Evolutionary conservation across 2,329 filamentous ascomycete species (phyloP), one percentile per base, ranked within the genome.

Genomic region (Fusarium continuum): DNA sequence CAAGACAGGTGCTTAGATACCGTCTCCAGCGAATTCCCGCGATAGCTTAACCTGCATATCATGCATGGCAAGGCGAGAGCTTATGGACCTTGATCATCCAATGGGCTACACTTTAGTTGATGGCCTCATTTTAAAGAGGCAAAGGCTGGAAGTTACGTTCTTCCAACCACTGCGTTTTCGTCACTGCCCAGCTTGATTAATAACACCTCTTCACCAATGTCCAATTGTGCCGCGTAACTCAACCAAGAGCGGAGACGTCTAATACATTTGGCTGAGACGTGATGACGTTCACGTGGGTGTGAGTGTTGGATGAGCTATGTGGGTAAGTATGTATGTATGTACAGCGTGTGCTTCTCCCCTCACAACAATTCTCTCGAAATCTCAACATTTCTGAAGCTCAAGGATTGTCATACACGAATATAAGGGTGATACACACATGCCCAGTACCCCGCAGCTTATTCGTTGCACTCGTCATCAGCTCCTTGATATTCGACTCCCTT

Each of bases 211-310:
- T 54, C 17, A 25, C 23, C 34, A 61, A 64, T 61, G n/a, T 34
- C 45, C 17, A 57, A 29, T 35, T 47, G n/a, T 53, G 49, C 55
- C 61, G 61, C 65, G 48, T 31, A 64, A 47, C 62, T 65, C 46
- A 38, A 29, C 61, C 61, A 45, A 36, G 55, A 53, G 61, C 61
- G 61, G 56, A 60, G 56, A 60, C 52, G 16, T 4, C 52, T 38
- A 28, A 39, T 59, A 34, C 46, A 36, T 60, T 28, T 36, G 10
- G 10, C 39, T 60, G 46, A 60, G 56, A 47, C 36, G 28, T 39
- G 36, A 48, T 64, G 60, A 55, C 59, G 60, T 64, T 63, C 13
- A 8, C 20, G 22, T 25, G 23, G 43, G 28, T 41, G 39, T 19
- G 36, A 49, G 31, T 28, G 28, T 46, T 39, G 35, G 26, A 32